Conservation (phyloP, 495 filamentous ascomycete species). For the Penicillium coffeae region DNA sequence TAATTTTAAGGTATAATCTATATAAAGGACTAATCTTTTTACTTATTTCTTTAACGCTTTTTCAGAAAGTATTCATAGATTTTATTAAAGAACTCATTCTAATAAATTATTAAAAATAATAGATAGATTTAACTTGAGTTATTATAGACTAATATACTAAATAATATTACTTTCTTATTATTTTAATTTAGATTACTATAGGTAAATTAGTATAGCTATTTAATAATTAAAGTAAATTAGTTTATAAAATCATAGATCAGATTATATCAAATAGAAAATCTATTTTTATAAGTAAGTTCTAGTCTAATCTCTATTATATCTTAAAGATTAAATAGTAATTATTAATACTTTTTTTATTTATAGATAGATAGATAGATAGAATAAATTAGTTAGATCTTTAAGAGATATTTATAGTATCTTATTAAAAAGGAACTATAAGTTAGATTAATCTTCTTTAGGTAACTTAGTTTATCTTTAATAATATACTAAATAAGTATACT, state of each 20-base stretch:
- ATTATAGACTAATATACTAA: no score
- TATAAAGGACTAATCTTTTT: no score
- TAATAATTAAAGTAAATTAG: slow-evolving; percentile 6
- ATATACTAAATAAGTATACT: background rate
- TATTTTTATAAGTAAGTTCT: background rate
- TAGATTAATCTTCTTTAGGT: slow-evolving; percentile 8
- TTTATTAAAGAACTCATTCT: no score
- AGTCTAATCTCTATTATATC: background rate
- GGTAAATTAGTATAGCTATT: slow-evolving; percentile 11
- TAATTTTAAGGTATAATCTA: no score
- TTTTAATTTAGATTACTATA: no score
- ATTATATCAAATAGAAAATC: no score
- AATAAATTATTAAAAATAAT: no score
- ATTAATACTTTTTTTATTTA: background rate
- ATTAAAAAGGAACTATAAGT: background rate
- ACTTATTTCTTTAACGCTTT: no score
- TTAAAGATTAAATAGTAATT: background rate
- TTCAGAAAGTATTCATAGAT: no score
- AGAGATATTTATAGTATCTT: slow-evolving; percentile 3
- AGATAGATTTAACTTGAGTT: no score
- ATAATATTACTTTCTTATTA: no score
- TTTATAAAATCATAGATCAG: slow-evolving; percentile 1
- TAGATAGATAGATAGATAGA: background rate
- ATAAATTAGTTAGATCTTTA: background rate
- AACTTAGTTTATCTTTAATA: background rate